phyloP scores from a whole-genome alignment of 2,329 filamentous ascomycete species.

The Penicillium sp. region DNA sequence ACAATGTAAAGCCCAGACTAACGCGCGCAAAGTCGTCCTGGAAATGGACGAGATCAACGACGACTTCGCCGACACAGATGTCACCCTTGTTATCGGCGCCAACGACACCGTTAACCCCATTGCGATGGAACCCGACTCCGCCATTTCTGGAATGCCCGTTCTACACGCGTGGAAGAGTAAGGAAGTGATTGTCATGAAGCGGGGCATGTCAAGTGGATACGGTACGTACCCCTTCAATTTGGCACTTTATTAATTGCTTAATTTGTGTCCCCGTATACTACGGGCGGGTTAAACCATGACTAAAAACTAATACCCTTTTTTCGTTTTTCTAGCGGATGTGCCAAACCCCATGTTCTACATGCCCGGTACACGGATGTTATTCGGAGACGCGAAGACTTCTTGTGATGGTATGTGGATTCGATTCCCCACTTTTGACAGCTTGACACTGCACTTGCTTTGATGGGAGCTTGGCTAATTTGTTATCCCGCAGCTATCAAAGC shows the following conservation, averaged over 20 bases:
- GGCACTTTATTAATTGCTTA: background rate
- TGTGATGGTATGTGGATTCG: conserved; percentile 69
- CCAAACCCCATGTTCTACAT: conserved; percentile 94
- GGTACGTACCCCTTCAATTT: conserved; percentile 57
- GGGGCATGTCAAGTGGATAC: conserved; percentile 86
- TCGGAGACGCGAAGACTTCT: conserved; percentile 84
- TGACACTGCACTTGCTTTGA: background rate
- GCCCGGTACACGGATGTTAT: conserved; percentile 87
- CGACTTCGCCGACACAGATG: conserved; percentile 82
- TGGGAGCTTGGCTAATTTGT: background rate
- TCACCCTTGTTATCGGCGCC: conserved; percentile 87
- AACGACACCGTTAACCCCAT: conserved; percentile 95
- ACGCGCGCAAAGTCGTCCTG: conserved; percentile 65
- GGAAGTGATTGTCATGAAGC: conserved; percentile 91
- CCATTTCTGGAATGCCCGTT: conserved; percentile 92
- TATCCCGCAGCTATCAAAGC: conserved; percentile 50
- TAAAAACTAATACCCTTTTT: background rate
- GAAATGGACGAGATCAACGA: conserved; percentile 98
- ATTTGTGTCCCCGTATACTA: background rate
- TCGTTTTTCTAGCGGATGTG: conserved; percentile 70
- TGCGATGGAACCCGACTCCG: conserved; percentile 78
- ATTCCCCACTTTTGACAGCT: background rate
- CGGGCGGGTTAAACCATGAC: background rate
- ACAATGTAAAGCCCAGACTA: conserved; percentile 18
- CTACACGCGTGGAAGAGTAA: conserved; percentile 94